A percentile compares a stretch with the other conserved stretches of the same genome.
Conservation (phyloP, 345 rosid species). For the Abelmoschus esculentus region DNA sequence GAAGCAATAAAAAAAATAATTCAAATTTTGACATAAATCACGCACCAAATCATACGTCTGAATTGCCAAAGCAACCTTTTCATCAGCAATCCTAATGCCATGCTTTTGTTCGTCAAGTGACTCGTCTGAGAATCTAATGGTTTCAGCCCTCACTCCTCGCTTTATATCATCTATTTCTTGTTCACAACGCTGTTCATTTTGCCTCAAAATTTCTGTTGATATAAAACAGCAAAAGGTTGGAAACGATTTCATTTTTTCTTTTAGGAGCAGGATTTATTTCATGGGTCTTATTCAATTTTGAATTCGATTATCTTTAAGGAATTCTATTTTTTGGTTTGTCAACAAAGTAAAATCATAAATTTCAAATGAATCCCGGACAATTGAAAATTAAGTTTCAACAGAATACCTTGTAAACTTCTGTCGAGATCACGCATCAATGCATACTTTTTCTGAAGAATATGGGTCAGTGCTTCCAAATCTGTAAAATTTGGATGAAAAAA, state of each 20-base stretch:
- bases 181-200: slow-evolving; percentile 82
- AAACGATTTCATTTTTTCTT: not conserved
- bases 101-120: slow-evolving; percentile 93
- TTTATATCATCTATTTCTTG: slow-evolving; percentile 79
- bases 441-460: slow-evolving; percentile 82
- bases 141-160: slow-evolving; percentile 52
- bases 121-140: slow-evolving; percentile 72
- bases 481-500: slow-evolving; percentile 10
- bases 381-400: not conserved
- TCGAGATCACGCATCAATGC: slow-evolving; percentile 79
- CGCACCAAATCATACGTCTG: slow-evolving; percentile 93
- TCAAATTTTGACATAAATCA: not conserved
- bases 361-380: not conserved
- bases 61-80: slow-evolving; percentile 79
- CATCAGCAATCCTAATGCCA: slow-evolving; percentile 88
- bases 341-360: not conserved
- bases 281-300: not conserved
- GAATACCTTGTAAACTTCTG: slow-evolving; percentile 78
- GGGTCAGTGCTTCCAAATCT: slow-evolving; percentile 78
- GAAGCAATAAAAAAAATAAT: not conserved
- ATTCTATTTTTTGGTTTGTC: not conserved
- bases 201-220: slow-evolving; percentile 58
- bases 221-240: not conserved
- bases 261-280: not conserved
- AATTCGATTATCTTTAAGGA: not conserved